Evolutionary conservation across 2,329 filamentous ascomycete genomes (phyloP).

Genomic region (Parasarocladium wereldwijsianum): DNA sequence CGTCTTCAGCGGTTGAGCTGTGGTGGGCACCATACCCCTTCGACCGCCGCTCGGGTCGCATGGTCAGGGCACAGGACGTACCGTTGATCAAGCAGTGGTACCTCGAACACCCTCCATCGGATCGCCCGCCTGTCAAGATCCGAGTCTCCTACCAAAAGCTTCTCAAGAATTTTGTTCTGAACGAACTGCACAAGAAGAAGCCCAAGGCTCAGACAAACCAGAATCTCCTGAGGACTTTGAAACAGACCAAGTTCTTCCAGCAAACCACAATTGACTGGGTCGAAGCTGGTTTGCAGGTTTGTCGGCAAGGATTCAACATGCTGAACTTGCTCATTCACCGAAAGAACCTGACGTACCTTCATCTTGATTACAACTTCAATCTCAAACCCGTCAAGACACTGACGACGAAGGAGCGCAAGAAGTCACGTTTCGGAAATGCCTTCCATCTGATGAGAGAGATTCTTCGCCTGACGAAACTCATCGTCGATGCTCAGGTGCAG

Average conservation of each 20-base stretch:
- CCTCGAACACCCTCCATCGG: conserved; percentile 81
- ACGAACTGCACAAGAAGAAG: conserved; percentile 90
- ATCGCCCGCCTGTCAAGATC: conserved; percentile 83
- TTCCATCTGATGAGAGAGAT: conserved; percentile 99
- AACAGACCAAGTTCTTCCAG: conserved; percentile 98
- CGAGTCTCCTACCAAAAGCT: conserved; percentile 97
- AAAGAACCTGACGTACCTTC: conserved; percentile 95
- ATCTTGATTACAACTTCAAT: conserved; percentile 99
- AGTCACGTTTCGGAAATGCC: conserved; percentile 96
- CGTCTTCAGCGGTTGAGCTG: conserved; percentile 75
- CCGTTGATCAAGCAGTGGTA: conserved; percentile 98
- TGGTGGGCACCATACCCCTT: conserved; percentile 99
- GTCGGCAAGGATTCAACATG: conserved; percentile 98
- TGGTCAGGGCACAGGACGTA: conserved; percentile 95
- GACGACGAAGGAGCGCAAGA: conserved; percentile 97
- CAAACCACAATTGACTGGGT: conserved; percentile 99
- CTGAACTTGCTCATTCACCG: conserved; percentile 92
- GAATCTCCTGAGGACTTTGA: conserved; percentile 74
- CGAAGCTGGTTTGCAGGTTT: conserved; percentile 94
- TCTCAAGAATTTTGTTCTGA: conserved; percentile 88
- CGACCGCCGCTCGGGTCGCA: conserved; percentile 80
- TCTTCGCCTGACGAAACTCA: conserved; percentile 84
- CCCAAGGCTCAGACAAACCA: conserved; percentile 95
- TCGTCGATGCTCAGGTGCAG: conserved; percentile 96
- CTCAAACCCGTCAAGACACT: conserved; percentile 96